Conservation (phyloP, 208 protist genomes). For the Leishmania gerbilli region DNA sequence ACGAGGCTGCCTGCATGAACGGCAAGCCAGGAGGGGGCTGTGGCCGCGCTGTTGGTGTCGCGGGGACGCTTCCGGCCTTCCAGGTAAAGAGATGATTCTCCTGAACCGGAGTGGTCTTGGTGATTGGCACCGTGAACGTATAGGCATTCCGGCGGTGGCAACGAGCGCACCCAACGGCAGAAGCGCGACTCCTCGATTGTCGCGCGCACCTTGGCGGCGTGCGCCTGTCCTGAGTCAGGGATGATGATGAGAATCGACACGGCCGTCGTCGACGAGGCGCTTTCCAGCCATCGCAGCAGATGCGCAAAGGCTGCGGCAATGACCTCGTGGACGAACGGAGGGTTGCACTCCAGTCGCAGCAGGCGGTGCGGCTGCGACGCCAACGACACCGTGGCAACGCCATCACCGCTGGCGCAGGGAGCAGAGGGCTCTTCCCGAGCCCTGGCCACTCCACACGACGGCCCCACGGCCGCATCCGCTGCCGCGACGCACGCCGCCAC, state of each 20-base stretch:
- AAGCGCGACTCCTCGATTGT: conserved; percentile 31
- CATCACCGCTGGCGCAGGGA: background rate
- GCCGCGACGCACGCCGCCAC: conserved; percentile 16
- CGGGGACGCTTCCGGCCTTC: conserved; percentile 3
- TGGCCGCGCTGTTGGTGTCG: background rate
- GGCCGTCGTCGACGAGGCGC: background rate
- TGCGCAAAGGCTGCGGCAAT: conserved; percentile 39
- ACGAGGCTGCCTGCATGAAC: conserved; percentile 17
- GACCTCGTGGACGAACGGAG: conserved; percentile 47
- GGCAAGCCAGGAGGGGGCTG: background rate
- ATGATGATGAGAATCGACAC: conserved; percentile 40
- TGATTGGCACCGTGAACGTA: conserved; percentile 41
- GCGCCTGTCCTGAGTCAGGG: conserved; percentile 35
- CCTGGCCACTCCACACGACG: background rate
- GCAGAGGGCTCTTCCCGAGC: background rate
- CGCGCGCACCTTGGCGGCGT: conserved; percentile 30
- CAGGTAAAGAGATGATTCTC: background rate
- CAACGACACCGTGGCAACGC: background rate
- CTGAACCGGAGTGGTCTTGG: conserved; percentile 7
- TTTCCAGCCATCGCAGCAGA: conserved; percentile 29
- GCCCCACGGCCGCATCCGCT: background rate
- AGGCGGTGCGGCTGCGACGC: background rate
- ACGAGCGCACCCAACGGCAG: conserved; percentile 31
- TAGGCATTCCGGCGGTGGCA: conserved; percentile 18
- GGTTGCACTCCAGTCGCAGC: conserved; percentile 41